Evolutionary conservation across 1,284 basidiomycete species (phyloP).

Genomic region (Peniophora sp.): DNA sequence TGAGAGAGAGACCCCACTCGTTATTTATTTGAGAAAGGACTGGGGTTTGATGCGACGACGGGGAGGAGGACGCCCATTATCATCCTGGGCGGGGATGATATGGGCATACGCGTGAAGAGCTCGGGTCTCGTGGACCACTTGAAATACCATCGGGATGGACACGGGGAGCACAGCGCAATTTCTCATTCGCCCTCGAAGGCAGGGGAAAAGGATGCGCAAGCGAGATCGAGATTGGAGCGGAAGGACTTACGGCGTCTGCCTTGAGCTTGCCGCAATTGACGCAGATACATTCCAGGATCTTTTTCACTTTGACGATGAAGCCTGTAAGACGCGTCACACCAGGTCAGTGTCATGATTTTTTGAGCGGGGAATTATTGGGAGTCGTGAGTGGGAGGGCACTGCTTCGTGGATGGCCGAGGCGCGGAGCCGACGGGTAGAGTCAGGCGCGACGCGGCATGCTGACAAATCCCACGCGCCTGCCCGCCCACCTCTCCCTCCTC

Average conservation of each 20-base stretch:
- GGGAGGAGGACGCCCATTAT: too few species aligned
- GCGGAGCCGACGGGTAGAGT: neutral
- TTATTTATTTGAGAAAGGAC: too few species aligned
- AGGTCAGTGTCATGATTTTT: too few species aligned
- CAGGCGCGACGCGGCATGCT: neutral
- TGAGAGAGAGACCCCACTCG: too few species aligned
- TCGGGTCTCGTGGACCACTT: constrained; percentile 57
- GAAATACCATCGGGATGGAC: too few species aligned
- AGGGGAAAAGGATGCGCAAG: constrained; percentile 84
- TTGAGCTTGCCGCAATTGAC: constrained; percentile 98
- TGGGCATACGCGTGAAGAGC: constrained; percentile 62
- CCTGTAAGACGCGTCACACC: constrained; percentile 45
- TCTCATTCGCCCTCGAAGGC: constrained; percentile 51
- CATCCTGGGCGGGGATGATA: too few species aligned
- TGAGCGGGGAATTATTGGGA: too few species aligned
- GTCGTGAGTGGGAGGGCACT: too few species aligned
- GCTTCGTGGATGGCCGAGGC: too few species aligned
- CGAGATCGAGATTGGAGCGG: constrained; percentile 76
- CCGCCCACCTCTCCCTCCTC: neutral
- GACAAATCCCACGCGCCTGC: neutral
- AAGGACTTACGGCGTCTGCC: constrained; percentile 87
- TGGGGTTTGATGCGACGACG: too few species aligned
- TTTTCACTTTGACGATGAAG: constrained; percentile 99
- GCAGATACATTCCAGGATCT: constrained; percentile 98
- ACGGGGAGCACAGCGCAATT: too few species aligned